These are phyloP conservation scores for Eleusine coracana DNA, from an alignment of 176 grass and related monocot species.

Conservation along the genomic window DNA sequence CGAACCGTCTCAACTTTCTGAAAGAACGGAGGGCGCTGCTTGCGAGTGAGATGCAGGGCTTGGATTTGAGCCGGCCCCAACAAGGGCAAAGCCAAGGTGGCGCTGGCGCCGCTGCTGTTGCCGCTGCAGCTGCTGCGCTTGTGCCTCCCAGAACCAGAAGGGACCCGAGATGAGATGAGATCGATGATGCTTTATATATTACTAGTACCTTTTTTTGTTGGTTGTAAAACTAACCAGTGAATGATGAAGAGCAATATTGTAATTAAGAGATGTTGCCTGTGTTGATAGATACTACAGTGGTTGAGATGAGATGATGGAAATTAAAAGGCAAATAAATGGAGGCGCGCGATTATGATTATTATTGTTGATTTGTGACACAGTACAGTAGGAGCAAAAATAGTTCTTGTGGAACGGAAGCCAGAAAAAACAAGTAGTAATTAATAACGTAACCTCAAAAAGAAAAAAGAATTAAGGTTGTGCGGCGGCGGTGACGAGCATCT, in stretches of 20 bases:
- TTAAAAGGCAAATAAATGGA: neutral
- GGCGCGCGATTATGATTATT: too few species aligned
- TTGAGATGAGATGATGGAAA: neutral
- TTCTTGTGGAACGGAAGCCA: too few species aligned
- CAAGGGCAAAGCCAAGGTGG: neutral
- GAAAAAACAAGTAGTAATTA: too few species aligned
- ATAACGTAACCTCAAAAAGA: too few species aligned
- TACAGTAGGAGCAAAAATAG: too few species aligned
- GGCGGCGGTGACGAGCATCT: too few species aligned
- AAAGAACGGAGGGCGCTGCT: conserved; percentile 84
- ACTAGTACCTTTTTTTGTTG: neutral
- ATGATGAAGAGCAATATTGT: neutral
- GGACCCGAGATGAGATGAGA: neutral
- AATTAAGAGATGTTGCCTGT: too few species aligned
- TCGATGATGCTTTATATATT: too few species aligned
- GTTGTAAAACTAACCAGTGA: neutral
- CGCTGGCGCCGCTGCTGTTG: neutral
- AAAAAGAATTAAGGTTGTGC: too few species aligned
- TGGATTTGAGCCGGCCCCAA: conserved; percentile 44
- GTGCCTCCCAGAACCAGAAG: neutral
- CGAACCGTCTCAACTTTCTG: conserved; percentile 82
- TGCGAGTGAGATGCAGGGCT: conserved; percentile 68
- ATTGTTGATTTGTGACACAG: too few species aligned
- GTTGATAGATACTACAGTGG: too few species aligned
- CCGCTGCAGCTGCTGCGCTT: neutral